Conservation (phyloP, 108 stramenopile genomes). For the Cyclotella kingstonii region DNA sequence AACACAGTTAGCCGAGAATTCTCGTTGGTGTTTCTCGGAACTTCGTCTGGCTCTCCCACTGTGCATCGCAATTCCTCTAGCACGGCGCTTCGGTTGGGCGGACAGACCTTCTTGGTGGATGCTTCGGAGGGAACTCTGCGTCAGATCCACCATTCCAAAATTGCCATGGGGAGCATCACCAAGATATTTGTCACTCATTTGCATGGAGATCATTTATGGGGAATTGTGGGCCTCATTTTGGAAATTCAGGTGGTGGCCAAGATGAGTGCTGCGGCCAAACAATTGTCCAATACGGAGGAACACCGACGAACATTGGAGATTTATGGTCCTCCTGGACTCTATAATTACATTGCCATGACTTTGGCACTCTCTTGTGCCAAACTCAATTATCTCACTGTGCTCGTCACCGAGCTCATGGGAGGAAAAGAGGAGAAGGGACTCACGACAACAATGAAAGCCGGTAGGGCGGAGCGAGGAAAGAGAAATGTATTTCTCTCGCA, state of each 20-base stretch:
- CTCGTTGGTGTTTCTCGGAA: constrained; percentile 70
- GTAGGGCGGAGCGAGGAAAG: constrained; percentile 18
- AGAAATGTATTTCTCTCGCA: constrained; percentile 53
- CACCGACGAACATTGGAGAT: constrained; percentile 48
- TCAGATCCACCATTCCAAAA: constrained; percentile 53
- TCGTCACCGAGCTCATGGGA: constrained; percentile 72
- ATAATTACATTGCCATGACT: constrained; percentile 69
- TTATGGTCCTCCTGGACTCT: constrained; percentile 80
- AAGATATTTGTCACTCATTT: constrained; percentile 89
- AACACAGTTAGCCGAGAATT: constrained; percentile 48
- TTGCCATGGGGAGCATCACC: constrained; percentile 32
- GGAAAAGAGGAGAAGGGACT: constrained; percentile 47
- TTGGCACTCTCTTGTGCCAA: constrained; percentile 52
- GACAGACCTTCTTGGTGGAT: constrained; percentile 79
- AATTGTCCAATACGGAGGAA: constrained; percentile 11
- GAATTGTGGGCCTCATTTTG: constrained; percentile 81
- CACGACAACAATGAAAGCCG: neutral
- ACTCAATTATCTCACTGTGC: constrained; percentile 50
- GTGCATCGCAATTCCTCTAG: constrained; percentile 43
- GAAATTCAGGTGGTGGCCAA: constrained; percentile 23
- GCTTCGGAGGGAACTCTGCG: constrained; percentile 88
- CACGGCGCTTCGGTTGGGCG: constrained; percentile 59
- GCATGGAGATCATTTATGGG: constrained; percentile 94
- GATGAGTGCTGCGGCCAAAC: constrained; percentile 8
- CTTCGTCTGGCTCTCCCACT: constrained; percentile 59